Evolutionary conservation across 2,329 filamentous ascomycete genomes (phyloP), one percentile per base, ranked within the genome.

Genomic region (Sporothrix dimorphospora): DNA sequence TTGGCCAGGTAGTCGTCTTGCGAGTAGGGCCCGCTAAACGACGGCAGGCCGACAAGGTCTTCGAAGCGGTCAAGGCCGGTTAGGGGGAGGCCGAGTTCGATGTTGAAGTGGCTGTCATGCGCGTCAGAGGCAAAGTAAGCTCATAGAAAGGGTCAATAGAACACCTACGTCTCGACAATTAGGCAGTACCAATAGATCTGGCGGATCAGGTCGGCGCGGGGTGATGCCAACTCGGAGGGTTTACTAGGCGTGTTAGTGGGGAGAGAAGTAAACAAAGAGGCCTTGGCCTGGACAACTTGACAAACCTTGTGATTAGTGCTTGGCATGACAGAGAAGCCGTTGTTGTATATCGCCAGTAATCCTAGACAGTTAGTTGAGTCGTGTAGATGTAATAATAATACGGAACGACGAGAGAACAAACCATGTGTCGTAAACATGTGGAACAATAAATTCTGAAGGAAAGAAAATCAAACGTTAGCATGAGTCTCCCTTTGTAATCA

Each of bases 321-420:
- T 88, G 86, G 74, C 87, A 89, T 19, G 87, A 85, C 75, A 86
- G 80, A 0, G 88, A 89, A 4, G 89, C 88, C 21, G 82, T 83
- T 3, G 84, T 84, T 6, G 83, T 84, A 79, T 87, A 85, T 70
- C 87, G 84, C 88, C 88, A 90, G 74, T 88, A 89, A 73, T 90
- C 88, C 85, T 90, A 24, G 72, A 12, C 14, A n/a, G 16, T 65
- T 21, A 51, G 38, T 8, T 16, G 24, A 14, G 12, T 27, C 1
- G 21, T 34, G 16, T 38, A 9, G 4, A 16, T 12, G 14, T 24
- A 2, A n/a, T 21, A 3, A n/a, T 21, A 34, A 47, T 19, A 42
- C 21, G 8, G 7, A 40, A 45, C 5, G 27, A 45, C 5, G 11
- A 7, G 27, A 1, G 7, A 14, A 53, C 11, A 73, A 79, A 88